phyloP scores from a whole-genome alignment of 2,329 filamentous ascomycete species.

The Ramularia collo-cygni region DNA sequence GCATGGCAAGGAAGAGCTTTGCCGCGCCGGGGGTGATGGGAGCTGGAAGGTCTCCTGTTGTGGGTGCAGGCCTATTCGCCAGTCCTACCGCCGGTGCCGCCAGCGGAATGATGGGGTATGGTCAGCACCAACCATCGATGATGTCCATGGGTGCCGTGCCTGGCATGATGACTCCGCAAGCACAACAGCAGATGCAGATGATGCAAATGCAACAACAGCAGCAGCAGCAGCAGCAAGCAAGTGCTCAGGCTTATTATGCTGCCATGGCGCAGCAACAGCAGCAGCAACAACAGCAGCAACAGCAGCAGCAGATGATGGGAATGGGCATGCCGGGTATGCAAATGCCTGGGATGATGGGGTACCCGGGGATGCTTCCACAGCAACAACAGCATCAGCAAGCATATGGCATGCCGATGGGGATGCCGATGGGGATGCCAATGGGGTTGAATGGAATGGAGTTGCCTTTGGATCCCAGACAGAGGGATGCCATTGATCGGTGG shows the following conservation, averaged over 20 bases:
- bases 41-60: conserved; percentile 4
- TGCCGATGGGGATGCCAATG: conserved; percentile 18
- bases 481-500: conserved; percentile 55
- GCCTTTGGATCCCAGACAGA: conserved; percentile 39
- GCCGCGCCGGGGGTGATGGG: conserved; percentile 15
- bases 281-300: no score
- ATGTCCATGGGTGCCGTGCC: no score
- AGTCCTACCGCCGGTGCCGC: not conserved
- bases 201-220: no score
- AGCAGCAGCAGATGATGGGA: conserved; percentile 7
- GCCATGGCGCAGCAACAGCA: conserved; percentile 6
- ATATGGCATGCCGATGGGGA: conserved; percentile 9
- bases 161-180: no score
- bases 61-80: conserved; percentile 1
- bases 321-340: no score
- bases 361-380: conserved; percentile 3
- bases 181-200: no score
- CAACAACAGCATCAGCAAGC: not conserved
- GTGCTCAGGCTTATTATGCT: no score
- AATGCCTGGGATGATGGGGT: conserved; percentile 9
- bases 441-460: conserved; percentile 29
- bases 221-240: no score
- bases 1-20: conserved; percentile 19
- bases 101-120: conserved; percentile 6
- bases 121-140: no score